Percentiles rank a stretch among this genome's conserved stretches.
Conservation (phyloP, 2,329 filamentous ascomycete species). For the Ascochyta fabae region DNA sequence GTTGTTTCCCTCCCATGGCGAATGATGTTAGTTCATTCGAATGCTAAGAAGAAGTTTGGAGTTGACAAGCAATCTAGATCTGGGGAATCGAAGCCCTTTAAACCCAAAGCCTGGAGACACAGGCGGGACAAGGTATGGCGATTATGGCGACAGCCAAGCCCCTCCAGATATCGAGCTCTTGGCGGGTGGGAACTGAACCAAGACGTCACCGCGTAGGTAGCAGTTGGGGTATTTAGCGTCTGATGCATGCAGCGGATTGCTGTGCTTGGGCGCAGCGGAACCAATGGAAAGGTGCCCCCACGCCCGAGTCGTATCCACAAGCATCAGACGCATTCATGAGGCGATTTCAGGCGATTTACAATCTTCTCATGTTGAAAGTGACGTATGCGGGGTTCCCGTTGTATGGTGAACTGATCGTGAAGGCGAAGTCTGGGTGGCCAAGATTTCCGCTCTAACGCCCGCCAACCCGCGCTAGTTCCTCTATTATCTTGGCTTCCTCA, state of each 20-base stretch:
- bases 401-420: constrained; percentile 14
- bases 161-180: constrained; percentile 34
- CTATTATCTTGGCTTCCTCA: constrained; percentile 9
- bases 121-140: constrained; percentile 26
- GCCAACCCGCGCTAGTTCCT: constrained; percentile 21
- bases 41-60: constrained; percentile 31
- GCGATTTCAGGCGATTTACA: not conserved
- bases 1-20: constrained; percentile 48
- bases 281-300: not conserved
- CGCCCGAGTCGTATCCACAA: not conserved
- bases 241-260: constrained; percentile 16
- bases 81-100: constrained; percentile 40
- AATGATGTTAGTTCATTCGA: constrained; percentile 26
- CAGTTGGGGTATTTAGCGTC: constrained; percentile 27
- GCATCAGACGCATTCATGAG: not conserved
- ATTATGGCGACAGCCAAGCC: constrained; percentile 39
- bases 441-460: constrained; percentile 33
- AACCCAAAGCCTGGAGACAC: constrained; percentile 27
- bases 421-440: constrained; percentile 25
- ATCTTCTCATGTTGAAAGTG: not conserved
- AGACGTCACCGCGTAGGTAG: constrained; percentile 35
- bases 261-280: constrained; percentile 12
- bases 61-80: constrained; percentile 40
- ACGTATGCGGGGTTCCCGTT: constrained; percentile 23
- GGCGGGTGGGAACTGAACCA: constrained; percentile 29